Evolutionary conservation across 345 rosid species (phyloP).

Genomic region (Salix dunnii): DNA sequence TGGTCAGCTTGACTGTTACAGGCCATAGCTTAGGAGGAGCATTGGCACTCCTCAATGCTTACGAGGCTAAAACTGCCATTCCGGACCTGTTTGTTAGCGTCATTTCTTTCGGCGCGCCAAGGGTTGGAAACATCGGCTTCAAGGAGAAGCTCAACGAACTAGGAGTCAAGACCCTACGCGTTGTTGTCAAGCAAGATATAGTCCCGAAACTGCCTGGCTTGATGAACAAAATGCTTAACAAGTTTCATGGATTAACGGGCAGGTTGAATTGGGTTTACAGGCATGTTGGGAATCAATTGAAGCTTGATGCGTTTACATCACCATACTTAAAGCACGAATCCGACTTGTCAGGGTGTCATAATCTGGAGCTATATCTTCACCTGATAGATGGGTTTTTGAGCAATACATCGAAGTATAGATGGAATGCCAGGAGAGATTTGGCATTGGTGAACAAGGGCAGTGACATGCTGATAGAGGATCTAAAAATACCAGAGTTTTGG

Average conservation of each 20-base stretch:
- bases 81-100: constrained; percentile 43
- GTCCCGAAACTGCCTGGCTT: constrained; percentile 60
- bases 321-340: constrained; percentile 48
- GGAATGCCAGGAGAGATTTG: constrained; percentile 54
- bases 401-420: constrained; percentile 40
- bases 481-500: constrained; percentile 57
- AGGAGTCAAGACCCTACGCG: constrained; percentile 51
- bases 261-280: constrained; percentile 52
- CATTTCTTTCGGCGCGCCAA: constrained; percentile 58
- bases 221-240: constrained; percentile 43
- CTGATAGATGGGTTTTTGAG: constrained; percentile 49
- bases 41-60: constrained; percentile 53
- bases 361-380: constrained; percentile 57
- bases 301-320: constrained; percentile 40
- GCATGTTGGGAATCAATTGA: constrained; percentile 54
- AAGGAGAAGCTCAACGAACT: constrained; percentile 40
- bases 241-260: constrained; percentile 33
- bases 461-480: constrained; percentile 50
- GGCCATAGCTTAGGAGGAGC: constrained; percentile 71
- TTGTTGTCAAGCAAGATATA: constrained; percentile 53
- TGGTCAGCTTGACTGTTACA: constrained; percentile 51
- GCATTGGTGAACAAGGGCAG: constrained; percentile 56
- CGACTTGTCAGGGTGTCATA: constrained; percentile 42
- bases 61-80: constrained; percentile 43
- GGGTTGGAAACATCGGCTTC: constrained; percentile 65